Evolutionary conservation across 2,329 filamentous ascomycete species (phyloP), one percentile per base, ranked within the genome.

Genomic region (Coniella lustricola): DNA sequence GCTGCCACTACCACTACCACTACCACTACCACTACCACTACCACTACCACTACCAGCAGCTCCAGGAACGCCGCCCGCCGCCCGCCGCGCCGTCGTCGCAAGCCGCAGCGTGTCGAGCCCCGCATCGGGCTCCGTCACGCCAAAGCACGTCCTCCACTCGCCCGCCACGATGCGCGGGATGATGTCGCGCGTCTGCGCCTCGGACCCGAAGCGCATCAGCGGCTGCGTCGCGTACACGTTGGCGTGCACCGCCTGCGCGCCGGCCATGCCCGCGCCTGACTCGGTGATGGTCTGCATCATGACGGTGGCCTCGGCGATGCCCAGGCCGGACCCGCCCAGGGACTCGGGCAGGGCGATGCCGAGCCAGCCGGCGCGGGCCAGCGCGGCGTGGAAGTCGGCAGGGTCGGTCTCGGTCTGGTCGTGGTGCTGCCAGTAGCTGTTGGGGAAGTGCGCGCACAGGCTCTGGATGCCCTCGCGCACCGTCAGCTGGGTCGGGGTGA

Each of bases 211-310:
- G 56, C 76, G 83, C 2, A 85, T 83, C 3, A 93, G 72, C 33
- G 79, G 78, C 61, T 90, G 86, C 0, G 86, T 90, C 2, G 83
- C 84, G 59, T 88, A 89, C 10, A 89, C 82, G 52, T 84, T 83
- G 42, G 76, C 77, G 59, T 82, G 79, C 32, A 82, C 76, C 1
- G 76, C 73, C 57, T 82, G 77, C 1, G 80, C 78, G 1, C 79
- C 79, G 0, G 85, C 85, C 72, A 93, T 89, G 3, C 87, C 87
- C 3, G 87, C 88, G 0, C 88, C 87, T 2, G 79, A 83, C 67
- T 90, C 84, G 1, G 84, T 72, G 49, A 90, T 87, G 2, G 86
- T 87, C 59, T 94, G 87, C 72, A 93, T 77, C 86, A 93, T 91
- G 77, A 91, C 86, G 0, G 84, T 87, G 1, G 87, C 87, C 61